A percentile compares a stretch with the other conserved stretches of the same genome.
phyloP scores from a whole-genome alignment of 1,139 yeast genomes.

The Yamadazyma epiphylla region DNA sequence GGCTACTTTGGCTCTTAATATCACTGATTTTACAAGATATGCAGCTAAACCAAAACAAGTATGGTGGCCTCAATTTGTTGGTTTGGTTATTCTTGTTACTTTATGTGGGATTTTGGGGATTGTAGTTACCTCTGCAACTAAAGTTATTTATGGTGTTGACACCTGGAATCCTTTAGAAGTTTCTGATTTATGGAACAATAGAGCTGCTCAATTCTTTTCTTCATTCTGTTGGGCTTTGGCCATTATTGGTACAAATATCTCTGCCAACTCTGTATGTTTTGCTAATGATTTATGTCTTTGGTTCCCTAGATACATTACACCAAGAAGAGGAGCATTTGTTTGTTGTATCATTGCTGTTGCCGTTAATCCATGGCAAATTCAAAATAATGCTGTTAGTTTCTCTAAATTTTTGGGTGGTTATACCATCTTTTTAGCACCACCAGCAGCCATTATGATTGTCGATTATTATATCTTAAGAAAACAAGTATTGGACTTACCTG shows the following conservation, averaged over 20 bases:
- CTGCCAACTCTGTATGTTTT: constrained; percentile 22
- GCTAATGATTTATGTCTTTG: constrained; percentile 28
- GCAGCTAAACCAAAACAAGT: constrained; percentile 21
- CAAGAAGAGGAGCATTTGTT: constrained; percentile 47
- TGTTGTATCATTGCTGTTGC: constrained; percentile 31
- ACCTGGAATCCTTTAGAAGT: constrained; percentile 35
- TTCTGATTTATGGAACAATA: constrained; percentile 17
- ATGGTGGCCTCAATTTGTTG: constrained; percentile 21
- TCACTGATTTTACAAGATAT: constrained; percentile 28
- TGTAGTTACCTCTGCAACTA: constrained; percentile 10
- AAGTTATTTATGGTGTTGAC: constrained; percentile 11
- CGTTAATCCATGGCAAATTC: constrained; percentile 14
- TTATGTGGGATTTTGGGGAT: constrained; percentile 11
- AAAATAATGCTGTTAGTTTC: constrained; percentile 10
- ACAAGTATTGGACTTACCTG: constrained; percentile 7
- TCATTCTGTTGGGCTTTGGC: constrained; percentile 33
- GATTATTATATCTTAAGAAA: constrained; percentile 9
- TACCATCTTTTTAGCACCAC: constrained; percentile 11
- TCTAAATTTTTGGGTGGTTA: constrained; percentile 10
- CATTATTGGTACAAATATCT: constrained; percentile 18
- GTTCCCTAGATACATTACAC: constrained; percentile 32
- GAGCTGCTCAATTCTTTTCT: constrained; percentile 34
- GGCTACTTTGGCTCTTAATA: constrained; percentile 27
- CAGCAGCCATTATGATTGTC: constrained; percentile 9
- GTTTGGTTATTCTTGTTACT: constrained; percentile 20